Conservation (phyloP, 2,329 filamentous ascomycete species). For the Myriosclerotinia duriaeana region DNA sequence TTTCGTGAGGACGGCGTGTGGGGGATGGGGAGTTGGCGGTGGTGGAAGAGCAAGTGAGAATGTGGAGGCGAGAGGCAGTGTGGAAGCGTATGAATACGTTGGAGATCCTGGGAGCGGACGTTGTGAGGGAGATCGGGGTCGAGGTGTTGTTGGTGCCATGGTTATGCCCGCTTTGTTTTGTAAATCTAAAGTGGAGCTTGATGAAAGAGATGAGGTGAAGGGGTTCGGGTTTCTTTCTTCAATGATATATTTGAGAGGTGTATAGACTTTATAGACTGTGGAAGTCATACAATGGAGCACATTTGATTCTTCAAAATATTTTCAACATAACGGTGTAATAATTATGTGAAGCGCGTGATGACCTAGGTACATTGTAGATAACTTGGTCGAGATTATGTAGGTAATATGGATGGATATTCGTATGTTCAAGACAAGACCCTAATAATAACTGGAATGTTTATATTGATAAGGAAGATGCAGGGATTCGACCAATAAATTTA, state of each 20-base stretch:
- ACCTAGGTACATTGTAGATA: neutral
- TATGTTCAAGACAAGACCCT: too few relatives aligned
- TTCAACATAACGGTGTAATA: neutral
- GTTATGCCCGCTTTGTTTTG: slow-evolving; percentile 28
- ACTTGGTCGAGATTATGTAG: neutral
- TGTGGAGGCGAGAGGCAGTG: slow-evolving; percentile 55
- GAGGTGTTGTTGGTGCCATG: slow-evolving; percentile 30
- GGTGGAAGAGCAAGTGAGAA: slow-evolving; percentile 59
- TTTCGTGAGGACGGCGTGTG: slow-evolving; percentile 60
- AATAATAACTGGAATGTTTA: too few relatives aligned
- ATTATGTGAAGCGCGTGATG: neutral
- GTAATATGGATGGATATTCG: too few relatives aligned
- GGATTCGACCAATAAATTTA: neutral
- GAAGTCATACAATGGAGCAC: neutral
- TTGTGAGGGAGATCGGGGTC: slow-evolving; percentile 51
- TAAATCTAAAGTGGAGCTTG: slow-evolving; percentile 8
- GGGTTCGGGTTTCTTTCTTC: neutral
- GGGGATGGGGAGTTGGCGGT: slow-evolving; percentile 58
- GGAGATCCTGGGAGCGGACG: slow-evolving; percentile 63
- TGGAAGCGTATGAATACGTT: slow-evolving; percentile 63
- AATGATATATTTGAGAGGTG: neutral
- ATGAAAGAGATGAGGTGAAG: neutral
- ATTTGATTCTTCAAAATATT: neutral
- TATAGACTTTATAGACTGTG: neutral
- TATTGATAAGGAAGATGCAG: slow-evolving; percentile 21